These are phyloP conservation scores for Trichocladium uniseriatum DNA, from an alignment of 495 filamentous ascomycete genomes.

Conservation along the genomic window DNA sequence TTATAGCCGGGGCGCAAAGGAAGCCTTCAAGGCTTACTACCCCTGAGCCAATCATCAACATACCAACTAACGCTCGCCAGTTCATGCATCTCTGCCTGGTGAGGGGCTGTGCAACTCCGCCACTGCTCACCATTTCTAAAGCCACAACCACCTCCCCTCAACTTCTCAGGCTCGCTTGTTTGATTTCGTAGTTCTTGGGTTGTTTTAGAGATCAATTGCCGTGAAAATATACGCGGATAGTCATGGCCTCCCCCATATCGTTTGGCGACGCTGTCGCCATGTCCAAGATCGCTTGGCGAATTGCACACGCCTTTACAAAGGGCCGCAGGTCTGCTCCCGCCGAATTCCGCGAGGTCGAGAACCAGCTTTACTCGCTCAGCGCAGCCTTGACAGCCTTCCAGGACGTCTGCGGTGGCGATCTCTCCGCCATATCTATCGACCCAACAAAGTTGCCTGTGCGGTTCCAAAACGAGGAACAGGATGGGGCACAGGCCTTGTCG, in stretches of 20 bases:
- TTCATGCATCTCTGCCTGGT: too few species aligned
- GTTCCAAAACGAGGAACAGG: background rate
- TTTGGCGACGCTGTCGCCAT: slow-evolving; percentile 13
- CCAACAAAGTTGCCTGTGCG: background rate
- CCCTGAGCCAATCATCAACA: too few species aligned
- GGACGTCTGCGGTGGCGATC: background rate
- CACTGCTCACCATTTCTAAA: too few species aligned
- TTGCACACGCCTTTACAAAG: slow-evolving; percentile 11
- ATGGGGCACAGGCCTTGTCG: background rate
- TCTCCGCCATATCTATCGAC: background rate
- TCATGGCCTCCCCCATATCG: slow-evolving; percentile 14
- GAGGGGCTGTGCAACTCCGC: too few species aligned
- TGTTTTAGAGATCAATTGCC: background rate
- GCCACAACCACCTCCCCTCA: too few species aligned
- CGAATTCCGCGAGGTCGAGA: slow-evolving; percentile 16
- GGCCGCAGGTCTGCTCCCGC: slow-evolving; percentile 11
- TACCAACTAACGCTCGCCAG: too few species aligned
- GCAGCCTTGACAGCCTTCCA: slow-evolving; percentile 6
- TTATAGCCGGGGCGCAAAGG: too few species aligned
- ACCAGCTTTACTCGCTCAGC: slow-evolving; percentile 15
- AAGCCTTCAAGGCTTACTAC: too few species aligned
- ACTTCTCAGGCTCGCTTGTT: too few species aligned
- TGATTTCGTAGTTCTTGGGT: too few species aligned
- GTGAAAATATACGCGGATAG: slow-evolving; percentile 1
- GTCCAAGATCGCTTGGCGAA: slow-evolving; percentile 10